Conservation (phyloP, 768 basidiomycete genomes). For the Amanita subjunquillea region DNA sequence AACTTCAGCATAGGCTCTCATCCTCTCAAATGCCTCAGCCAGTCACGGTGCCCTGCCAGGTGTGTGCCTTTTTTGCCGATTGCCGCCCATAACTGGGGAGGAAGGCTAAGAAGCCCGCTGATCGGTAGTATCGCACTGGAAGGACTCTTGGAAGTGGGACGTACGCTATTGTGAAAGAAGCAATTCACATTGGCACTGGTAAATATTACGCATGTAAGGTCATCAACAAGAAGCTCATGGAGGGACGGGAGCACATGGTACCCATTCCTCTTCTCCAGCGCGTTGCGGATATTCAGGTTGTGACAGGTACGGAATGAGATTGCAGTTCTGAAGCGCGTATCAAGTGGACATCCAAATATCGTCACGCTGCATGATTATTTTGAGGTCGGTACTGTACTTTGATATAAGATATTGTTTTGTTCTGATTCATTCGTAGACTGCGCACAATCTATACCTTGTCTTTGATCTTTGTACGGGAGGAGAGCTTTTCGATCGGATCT, state of each 20-base stretch:
- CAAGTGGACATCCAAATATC: constrained; percentile 82
- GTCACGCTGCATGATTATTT: constrained; percentile 96
- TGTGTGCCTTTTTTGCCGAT: constrained; percentile 13
- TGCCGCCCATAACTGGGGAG: constrained; percentile 6
- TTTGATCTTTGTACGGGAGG: constrained; percentile 97
- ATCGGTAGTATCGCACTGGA: constrained; percentile 70
- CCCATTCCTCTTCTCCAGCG: constrained; percentile 5
- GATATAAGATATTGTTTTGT: background rate
- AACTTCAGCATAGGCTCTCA: background rate
- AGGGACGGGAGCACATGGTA: constrained; percentile 97
- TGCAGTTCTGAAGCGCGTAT: constrained; percentile 85
- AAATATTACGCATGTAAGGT: constrained; percentile 99
- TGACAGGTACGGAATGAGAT: constrained; percentile 93
- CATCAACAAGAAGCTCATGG: constrained; percentile 99
- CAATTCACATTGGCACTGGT: constrained; percentile 82
- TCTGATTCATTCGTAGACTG: constrained; percentile 42
- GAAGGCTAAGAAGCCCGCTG: background rate
- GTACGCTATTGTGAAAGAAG: constrained; percentile 93
- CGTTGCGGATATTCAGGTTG: background rate
- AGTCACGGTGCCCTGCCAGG: constrained; percentile 38
- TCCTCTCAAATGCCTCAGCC: constrained; percentile 9
- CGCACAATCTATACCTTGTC: constrained; percentile 88
- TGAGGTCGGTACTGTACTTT: constrained; percentile 48
- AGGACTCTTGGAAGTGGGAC: constrained; percentile 86
- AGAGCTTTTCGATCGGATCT: constrained; percentile 98